Base-by-base conservation (phyloP, 345 rosid species). In the Aegle marmelos region DNA sequence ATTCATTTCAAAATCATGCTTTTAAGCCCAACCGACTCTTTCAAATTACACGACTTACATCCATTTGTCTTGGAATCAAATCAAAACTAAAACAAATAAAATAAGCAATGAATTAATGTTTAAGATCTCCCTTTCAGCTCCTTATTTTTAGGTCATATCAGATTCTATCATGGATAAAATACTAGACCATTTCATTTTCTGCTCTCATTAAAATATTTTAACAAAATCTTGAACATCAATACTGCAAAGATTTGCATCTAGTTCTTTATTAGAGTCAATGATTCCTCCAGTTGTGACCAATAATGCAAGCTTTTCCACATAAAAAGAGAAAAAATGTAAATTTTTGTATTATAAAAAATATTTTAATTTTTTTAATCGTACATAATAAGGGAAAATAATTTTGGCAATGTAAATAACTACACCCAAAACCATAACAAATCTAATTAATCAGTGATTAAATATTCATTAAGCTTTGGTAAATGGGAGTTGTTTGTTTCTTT, bases 181-280 rank as follows among this genome's bases (percentile, higher is more conserved):
- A 79, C 33, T 30, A 19, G 2, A 16, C 6, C 28, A 27, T 70
- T 73, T 80, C 68, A 21, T 54, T 66, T 60, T 71, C 70, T 50
- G 75, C 31, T 53, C 33, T 60, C 36, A 37, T 34, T 68, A 37
- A 37, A 68, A 69, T 67, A 79, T 19, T 56, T 72, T 36, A 36
- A 73, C 58, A 28, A 75, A 77, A 83, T 76, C 82, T 77, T 79
- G 2, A 50, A 58, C 76, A 80, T 63, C 57, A 72, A 79, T 73
- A 60, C 62, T 79, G 79, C 77, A 74, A 69, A 68, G 85, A 86
- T 77, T 73, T 79, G 36, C 5, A 34, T 28, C 68, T 48, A 63
- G 54, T 81, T 73, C 34, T 66, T 63, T 80, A 80, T 34, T 73
- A 54, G 76, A 70, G 86, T 78, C 83, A 77, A 81, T 79, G 78